Evolutionary conservation across 139 green algal species (phyloP), one percentile per base, ranked within the genome.

Genomic region (Chlamydomonas sp.): DNA sequence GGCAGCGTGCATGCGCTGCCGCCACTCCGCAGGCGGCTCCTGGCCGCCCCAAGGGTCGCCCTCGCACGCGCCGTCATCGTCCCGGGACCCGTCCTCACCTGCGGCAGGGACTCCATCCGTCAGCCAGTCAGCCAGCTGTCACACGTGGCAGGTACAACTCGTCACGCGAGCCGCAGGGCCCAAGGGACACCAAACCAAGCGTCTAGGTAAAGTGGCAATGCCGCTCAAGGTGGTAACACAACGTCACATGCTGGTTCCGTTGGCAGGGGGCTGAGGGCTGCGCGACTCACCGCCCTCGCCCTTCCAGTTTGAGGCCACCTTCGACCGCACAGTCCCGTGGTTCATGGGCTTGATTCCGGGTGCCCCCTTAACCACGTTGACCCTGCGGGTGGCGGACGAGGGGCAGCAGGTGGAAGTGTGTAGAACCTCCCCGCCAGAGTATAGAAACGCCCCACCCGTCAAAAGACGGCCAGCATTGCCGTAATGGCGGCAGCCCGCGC

Each of bases 1-100:
- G 3, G 89, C 89, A 72, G 71, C 62, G 66, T 92, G 85, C 76
- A 92, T 59, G 4, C 80, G 85, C 20, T 84, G 6, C 5, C 85
- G 85, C 85, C 81, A 89, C 60, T 78, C 79, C 0, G 85, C 89
- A 0, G 89, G 77, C 57, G 18, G 1, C 63, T 49, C 74, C 8
- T 31, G 3, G 7, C 4, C 63, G 15, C 7, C 20, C 20, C 63
- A 18, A 8, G 5, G 5, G 6, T 80, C 14, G 58, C 49, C 5
- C 73, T n/a, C 49, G 14, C 18, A 9, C 5, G 4, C 17, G 12
- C 14, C 4, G 75, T 5, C 7, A 8, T 15, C n/a, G 63, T 20
- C 83, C 20, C 75, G 72, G n/a, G 31, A 63, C 60, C 58, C 73
- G 69, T 68, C 73, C 14, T 74, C 62, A 20, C 2, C 7, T 4